Base-by-base conservation (phyloP, 1,284 basidiomycete species). In the Boletus subluridellus region DNA sequence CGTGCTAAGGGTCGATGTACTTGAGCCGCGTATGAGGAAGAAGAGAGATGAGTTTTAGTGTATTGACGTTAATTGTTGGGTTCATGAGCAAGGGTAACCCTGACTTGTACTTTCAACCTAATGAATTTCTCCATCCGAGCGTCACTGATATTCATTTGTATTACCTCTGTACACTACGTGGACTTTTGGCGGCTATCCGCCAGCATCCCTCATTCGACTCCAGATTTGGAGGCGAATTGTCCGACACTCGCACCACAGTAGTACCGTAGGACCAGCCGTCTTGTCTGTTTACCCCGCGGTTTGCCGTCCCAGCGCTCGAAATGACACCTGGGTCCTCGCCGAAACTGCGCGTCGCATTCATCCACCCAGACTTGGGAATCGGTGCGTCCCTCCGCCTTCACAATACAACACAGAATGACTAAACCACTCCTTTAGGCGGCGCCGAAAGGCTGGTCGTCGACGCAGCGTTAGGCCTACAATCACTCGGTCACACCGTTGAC, bases 361-460 rank as follows among this genome's bases (percentile, higher is more conserved):
- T 98, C 56, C 95, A 98, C 72, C 95, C 95, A 28, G 95, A 98
- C 77, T 80, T 98, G 5, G 95, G 95, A 52, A 96, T 98, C 55
- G 95, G 95, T 92, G 64, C 63, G 82, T 65, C 51, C n/a, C 14
- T 17, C 5, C 1, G n/a, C 9, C 5, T 52, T 41, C 14, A 24
- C n/a, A 10, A 9, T 9, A 41, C 39, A 26, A 30, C 34, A 15
- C 3, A 52, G n/a, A 50, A 54, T 38, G n/a, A 52, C 49, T 45
- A 45, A 47, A 46, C 9, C 26, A 52, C n/a, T 17, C 30, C 12
- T 11, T 15, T 65, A 96, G 95, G 95, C 64, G 96, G 96, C 14
- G 96, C 96, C 1, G 96, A 99, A 74, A 82, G 95, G 47, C 82
- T 98, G 10, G 87, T 99, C 1, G 95, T 98, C n/a, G 96, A 99